These are phyloP conservation scores for Microsporum canis DNA, from an alignment of 2,329 filamentous ascomycete species.

Conservation along the genomic window DNA sequence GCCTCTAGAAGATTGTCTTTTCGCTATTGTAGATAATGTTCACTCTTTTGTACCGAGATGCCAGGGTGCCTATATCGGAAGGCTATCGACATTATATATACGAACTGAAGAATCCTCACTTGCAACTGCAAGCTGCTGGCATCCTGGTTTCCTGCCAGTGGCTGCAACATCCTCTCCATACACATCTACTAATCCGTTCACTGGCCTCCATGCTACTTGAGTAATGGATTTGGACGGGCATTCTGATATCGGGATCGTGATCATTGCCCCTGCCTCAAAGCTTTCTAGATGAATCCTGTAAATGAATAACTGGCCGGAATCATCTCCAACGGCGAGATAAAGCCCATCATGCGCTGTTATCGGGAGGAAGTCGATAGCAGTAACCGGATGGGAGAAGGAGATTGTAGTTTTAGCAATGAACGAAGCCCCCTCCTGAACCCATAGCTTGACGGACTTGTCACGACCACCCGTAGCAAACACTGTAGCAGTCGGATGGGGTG, in stretches of 20 bases:
- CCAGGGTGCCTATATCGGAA: constrained; percentile 14
- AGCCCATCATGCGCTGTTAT: constrained; percentile 20
- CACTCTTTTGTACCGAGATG: not conserved
- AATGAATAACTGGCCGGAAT: constrained; percentile 36
- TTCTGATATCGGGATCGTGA: constrained; percentile 27
- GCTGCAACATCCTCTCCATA: constrained; percentile 12
- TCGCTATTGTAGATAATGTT: constrained; percentile 13
- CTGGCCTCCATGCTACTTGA: constrained; percentile 59
- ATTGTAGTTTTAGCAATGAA: constrained; percentile 47
- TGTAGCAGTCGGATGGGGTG: constrained; percentile 37
- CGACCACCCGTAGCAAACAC: constrained; percentile 79
- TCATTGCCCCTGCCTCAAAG: constrained; percentile 21
- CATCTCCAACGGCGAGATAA: constrained; percentile 38
- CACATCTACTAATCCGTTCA: constrained; percentile 13
- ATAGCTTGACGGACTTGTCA: constrained; percentile 73
- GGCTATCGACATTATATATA: constrained; percentile 28
- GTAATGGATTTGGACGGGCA: constrained; percentile 54
- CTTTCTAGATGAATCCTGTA: constrained; percentile 28
- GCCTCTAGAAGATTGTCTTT: constrained; percentile 3
- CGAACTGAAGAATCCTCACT: constrained; percentile 37
- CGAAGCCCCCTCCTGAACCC: constrained; percentile 37
- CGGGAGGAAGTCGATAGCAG: constrained; percentile 56
- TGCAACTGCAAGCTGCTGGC: constrained; percentile 32
- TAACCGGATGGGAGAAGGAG: constrained; percentile 50
- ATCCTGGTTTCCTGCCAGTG: constrained; percentile 11